Evolutionary conservation across 2,329 filamentous ascomycete genomes (phyloP).

Genomic region (Ophiocordyceps camponoti-saundersi): DNA sequence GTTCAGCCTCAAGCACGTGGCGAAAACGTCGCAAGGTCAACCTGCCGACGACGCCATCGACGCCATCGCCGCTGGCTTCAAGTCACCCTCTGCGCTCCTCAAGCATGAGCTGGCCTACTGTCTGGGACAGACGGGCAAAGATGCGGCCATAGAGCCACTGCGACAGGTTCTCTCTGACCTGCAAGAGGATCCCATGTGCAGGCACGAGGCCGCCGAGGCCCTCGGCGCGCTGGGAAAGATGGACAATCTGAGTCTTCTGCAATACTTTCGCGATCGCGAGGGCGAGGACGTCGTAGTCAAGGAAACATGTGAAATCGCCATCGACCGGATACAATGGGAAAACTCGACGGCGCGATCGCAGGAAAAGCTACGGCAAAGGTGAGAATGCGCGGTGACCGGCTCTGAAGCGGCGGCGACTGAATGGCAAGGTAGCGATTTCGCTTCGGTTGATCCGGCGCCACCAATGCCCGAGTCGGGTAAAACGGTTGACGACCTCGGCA

Average conservation of each 20-base stretch:
- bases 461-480: conserved; percentile 57
- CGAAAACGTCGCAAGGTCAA: conserved; percentile 49
- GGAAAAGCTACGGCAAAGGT: conserved; percentile 75
- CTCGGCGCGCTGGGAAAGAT: conserved; percentile 70
- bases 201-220: conserved; percentile 92
- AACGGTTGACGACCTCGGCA: conserved; percentile 58
- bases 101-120: conserved; percentile 98
- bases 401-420: neutral
- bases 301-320: conserved; percentile 94
- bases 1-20: conserved; percentile 92
- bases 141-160: conserved; percentile 56
- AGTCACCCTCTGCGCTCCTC: conserved; percentile 70
- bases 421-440: conserved; percentile 55
- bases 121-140: conserved; percentile 74
- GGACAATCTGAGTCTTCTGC: conserved; percentile 57
- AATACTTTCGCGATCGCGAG: conserved; percentile 53
- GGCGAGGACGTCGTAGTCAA: conserved; percentile 67
- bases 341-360: conserved; percentile 52
- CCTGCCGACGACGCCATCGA: conserved; percentile 37
- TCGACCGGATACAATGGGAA: conserved; percentile 89
- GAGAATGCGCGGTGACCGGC: neutral
- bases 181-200: conserved; percentile 83
- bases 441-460: conserved; percentile 87
- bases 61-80: conserved; percentile 77
- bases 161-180: conserved; percentile 58